Evolutionary conservation across 805 yeast species (phyloP), one percentile per base, ranked within the genome.

Genomic region (Ogataea angusta): DNA sequence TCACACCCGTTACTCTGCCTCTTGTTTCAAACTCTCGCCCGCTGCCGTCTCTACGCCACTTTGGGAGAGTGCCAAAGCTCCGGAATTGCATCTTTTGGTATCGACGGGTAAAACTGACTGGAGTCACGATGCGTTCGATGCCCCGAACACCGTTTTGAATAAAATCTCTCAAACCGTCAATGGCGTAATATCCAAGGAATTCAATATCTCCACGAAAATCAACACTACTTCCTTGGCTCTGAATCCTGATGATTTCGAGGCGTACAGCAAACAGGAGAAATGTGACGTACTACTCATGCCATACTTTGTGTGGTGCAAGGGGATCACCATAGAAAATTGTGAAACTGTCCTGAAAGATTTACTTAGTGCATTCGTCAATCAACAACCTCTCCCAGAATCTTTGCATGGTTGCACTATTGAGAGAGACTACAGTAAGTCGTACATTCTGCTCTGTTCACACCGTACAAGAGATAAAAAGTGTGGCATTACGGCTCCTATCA

Each of bases 401-500:
- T 22, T 45, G 9, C 24, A 47, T 4, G 42, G 45, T 5, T 59
- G 48, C 55, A 60, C 37, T 18, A 59, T 77, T 3, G 64, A 59
- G 23, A 65, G 59, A 30, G 78, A 72, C 36, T 44, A 35, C 2
- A 67, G 63, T 40, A 60, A 60, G 30, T 60, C 83, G 1, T 76
- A 73, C 52, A 69, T 91, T 2, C 73, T 93, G 35, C 62, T 93
- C 37, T 91, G 99, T 55, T 90, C 97, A 0, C 99, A 91, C 63
- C 71, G 73, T 36, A 86, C 95, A 9, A 80, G 98, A 61, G 99
- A 91, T 59, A 90, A 88, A 60, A 70, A 91, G 46, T 91, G 99
- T 64, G 97, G 96, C 35, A 70, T 88, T 34, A 87, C 97, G 1
- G 98, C 98, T 0, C 97, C 97, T 10, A 74, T 87, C 26, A 74